phyloP scores from a whole-genome alignment of 495 filamentous ascomycete genomes.

The Daldinia caldariorum region DNA sequence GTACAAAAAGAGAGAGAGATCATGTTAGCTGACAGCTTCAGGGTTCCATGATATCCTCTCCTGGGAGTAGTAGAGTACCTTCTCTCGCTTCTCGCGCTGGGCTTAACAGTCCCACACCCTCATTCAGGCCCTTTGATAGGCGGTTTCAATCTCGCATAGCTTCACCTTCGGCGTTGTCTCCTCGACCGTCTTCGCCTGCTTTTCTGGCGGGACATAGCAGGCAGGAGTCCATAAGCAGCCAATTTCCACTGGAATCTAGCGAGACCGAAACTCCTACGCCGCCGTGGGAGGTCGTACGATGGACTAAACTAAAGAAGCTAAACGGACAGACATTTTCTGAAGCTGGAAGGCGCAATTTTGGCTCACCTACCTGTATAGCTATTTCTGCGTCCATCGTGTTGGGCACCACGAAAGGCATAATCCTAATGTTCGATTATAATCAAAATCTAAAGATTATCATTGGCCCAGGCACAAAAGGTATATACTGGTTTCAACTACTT shows the following conservation, averaged over 20 bases:
- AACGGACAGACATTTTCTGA: conserved; percentile 94
- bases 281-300: conserved; percentile 96
- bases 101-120: conserved; percentile 71
- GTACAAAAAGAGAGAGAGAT: conserved; percentile 5
- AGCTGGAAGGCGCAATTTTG: conserved; percentile 90
- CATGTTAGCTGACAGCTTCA: conserved; percentile 54
- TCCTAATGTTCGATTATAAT: conserved; percentile 95
- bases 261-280: conserved; percentile 73
- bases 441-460: conserved; percentile 94
- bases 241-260: conserved; percentile 63
- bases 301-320: conserved; percentile 93
- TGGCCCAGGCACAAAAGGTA: conserved; percentile 93
- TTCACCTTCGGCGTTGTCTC: conserved; percentile 63
- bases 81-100: conserved; percentile 59
- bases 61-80: conserved; percentile 68
- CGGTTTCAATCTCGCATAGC: conserved; percentile 89
- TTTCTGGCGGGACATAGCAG: conserved; percentile 80
- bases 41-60: conserved; percentile 85
- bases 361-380: conserved; percentile 87
- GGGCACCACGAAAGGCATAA: conserved; percentile 92
- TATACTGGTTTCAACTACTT: conserved; percentile 28
- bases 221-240: conserved; percentile 73
- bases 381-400: conserved; percentile 90
- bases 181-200: conserved; percentile 80
- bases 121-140: conserved; percentile 91